Conservation (phyloP, 306 rosid genomes). For the Rosa lucieae region DNA sequence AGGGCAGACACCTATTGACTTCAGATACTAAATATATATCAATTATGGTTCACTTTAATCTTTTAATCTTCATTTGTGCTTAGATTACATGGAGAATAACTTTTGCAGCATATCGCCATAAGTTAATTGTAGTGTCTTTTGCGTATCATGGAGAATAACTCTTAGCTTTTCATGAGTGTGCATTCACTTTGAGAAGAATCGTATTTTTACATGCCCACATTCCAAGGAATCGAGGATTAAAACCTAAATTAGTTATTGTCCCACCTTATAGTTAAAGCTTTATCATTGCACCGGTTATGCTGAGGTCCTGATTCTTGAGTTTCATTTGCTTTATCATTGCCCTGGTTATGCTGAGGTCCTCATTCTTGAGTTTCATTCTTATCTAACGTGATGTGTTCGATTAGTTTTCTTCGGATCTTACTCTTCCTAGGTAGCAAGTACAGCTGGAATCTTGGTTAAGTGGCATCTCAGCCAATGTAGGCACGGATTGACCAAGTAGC, state of each 20-base stretch:
- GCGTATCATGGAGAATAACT: slow-evolving; percentile 6
- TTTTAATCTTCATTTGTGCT: neutral
- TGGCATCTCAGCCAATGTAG: neutral
- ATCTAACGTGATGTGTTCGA: neutral
- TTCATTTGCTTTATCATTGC: neutral
- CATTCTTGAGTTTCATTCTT: neutral
- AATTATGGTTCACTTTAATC: slow-evolving; percentile 1
- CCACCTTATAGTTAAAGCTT: neutral
- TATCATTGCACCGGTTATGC: neutral
- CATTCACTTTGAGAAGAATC: neutral
- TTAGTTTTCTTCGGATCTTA: neutral
- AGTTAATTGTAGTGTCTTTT: neutral
- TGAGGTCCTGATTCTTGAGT: neutral
- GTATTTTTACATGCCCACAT: neutral
- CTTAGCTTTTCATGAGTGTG: neutral
- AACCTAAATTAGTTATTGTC: neutral
- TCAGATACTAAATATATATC: neutral
- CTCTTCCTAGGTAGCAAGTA: neutral
- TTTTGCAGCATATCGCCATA: neutral
- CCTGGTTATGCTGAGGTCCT: neutral
- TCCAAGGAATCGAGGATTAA: neutral
- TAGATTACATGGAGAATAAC: slow-evolving; percentile 1
- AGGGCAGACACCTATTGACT: neutral
- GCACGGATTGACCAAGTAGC: neutral
- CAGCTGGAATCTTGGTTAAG: neutral